These are phyloP conservation scores for Eruca vesicaria DNA, from an alignment of 441 rosid species.

Conservation along the genomic window DNA sequence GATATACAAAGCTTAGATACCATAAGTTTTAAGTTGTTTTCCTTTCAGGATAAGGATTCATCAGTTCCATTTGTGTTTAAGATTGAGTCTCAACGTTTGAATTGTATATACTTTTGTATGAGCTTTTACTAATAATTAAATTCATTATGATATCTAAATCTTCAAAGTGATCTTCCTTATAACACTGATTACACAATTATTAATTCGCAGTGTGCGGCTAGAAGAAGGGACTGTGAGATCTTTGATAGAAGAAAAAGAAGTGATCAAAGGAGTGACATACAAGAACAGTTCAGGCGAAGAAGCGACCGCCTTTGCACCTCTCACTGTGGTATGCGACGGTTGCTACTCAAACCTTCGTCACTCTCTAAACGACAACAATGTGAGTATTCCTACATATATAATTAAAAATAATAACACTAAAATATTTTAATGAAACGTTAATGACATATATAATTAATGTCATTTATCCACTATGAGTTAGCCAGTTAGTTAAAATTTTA, in stretches of 20 bases:
- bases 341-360: neutral
- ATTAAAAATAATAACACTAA: too few relatives aligned
- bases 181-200: neutral
- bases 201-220: neutral
- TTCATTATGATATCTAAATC: neutral
- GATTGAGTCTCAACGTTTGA: neutral
- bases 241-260: neutral
- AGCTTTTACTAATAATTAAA: neutral
- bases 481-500: too few relatives aligned
- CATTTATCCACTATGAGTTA: too few relatives aligned
- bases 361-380: slow-evolving; percentile 62
- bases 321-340: neutral
- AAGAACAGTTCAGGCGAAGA: neutral
- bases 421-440: too few relatives aligned
- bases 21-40: neutral
- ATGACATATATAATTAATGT: too few relatives aligned
- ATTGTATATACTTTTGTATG: neutral
- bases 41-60: neutral
- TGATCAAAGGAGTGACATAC: neutral
- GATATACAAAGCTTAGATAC: neutral
- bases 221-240: neutral
- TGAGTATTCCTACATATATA: too few relatives aligned
- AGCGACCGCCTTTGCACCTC: neutral
- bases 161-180: neutral
- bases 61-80: neutral